phyloP scores from a whole-genome alignment of 306 rosid species.

The Cicer cuneatum region DNA sequence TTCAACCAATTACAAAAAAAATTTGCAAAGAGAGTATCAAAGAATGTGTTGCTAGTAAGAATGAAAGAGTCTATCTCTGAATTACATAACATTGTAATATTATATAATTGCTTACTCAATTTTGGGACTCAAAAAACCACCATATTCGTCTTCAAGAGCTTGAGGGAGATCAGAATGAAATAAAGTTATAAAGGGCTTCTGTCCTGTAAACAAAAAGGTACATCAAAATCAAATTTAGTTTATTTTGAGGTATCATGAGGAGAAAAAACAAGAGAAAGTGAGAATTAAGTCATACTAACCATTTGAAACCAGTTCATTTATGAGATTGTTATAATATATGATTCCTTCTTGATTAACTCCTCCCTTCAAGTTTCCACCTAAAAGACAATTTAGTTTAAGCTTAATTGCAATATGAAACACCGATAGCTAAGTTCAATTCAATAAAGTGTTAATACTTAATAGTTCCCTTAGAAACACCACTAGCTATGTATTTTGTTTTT shows the following conservation, averaged over 20 bases:
- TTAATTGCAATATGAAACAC: slow-evolving; percentile 24
- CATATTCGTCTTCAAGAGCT: slow-evolving; percentile 62
- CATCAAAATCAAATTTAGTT: slow-evolving; percentile 9
- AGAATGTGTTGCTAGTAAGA: background rate
- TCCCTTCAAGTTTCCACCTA: slow-evolving; percentile 68
- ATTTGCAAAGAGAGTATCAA: background rate
- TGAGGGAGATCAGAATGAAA: slow-evolving; percentile 72
- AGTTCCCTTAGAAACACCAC: background rate
- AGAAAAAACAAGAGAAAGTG: background rate
- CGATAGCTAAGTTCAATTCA: slow-evolving; percentile 3
- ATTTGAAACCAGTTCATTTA: slow-evolving; percentile 56
- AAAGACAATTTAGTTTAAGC: slow-evolving; percentile 8
- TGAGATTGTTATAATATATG: slow-evolving; percentile 67
- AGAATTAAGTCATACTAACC: slow-evolving; percentile 43
- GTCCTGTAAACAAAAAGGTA: slow-evolving; percentile 43
- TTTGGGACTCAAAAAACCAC: slow-evolving; percentile 62
- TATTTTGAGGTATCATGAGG: slow-evolving; percentile 4
- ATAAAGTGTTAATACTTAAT: background rate
- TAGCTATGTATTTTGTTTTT: no score
- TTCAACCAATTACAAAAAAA: background rate
- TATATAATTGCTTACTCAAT: slow-evolving; percentile 51
- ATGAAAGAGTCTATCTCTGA: no score
- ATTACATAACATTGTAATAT: no score
- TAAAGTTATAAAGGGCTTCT: slow-evolving; percentile 67
- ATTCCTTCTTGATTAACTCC: slow-evolving; percentile 67